A percentile compares a stretch with the other conserved stretches of the same genome.
These are phyloP conservation scores for Paramecium pentaurelia DNA, from an alignment of 73 alveolate species.

Conservation along the genomic window DNA sequence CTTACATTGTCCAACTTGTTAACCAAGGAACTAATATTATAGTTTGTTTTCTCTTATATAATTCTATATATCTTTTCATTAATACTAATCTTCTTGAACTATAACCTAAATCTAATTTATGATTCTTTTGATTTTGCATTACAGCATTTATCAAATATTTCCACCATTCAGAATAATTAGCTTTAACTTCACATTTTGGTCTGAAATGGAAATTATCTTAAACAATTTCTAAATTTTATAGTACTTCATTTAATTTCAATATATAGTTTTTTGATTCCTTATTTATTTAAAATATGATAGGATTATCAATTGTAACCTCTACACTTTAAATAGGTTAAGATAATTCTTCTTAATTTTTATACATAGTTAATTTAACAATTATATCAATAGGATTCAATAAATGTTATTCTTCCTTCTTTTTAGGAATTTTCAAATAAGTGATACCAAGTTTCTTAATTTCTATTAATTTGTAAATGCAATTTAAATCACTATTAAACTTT, in stretches of 20 bases:
- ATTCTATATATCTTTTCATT: slow-evolving; percentile 40
- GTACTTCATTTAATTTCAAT: background rate
- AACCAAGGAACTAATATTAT: slow-evolving; percentile 51
- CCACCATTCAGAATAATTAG: slow-evolving; percentile 43
- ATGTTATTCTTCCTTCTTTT: background rate
- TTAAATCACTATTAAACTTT: slow-evolving; percentile 19
- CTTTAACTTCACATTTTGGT: background rate
- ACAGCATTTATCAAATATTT: slow-evolving; percentile 41
- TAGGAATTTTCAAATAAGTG: background rate
- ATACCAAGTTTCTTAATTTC: slow-evolving; percentile 19
- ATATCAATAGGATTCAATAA: background rate
- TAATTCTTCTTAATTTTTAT: background rate
- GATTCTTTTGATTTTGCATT: slow-evolving; percentile 14
- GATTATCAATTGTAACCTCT: background rate
- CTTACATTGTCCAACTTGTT: slow-evolving; percentile 15
- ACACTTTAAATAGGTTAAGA: background rate
- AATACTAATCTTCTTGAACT: slow-evolving; percentile 7
- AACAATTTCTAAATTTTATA: slow-evolving; percentile 17
- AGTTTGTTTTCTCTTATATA: slow-evolving; percentile 4
- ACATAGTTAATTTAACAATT: background rate
- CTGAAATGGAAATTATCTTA: slow-evolving; percentile 34
- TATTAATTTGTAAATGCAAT: background rate
- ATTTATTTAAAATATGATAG: slow-evolving; percentile 4
- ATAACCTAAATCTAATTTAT: slow-evolving; percentile 32
- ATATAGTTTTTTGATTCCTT: slow-evolving; percentile 25